These are phyloP conservation scores for Naganishia liquefaciens DNA, from an alignment of 1,284 basidiomycete genomes.

Conservation along the genomic window DNA sequence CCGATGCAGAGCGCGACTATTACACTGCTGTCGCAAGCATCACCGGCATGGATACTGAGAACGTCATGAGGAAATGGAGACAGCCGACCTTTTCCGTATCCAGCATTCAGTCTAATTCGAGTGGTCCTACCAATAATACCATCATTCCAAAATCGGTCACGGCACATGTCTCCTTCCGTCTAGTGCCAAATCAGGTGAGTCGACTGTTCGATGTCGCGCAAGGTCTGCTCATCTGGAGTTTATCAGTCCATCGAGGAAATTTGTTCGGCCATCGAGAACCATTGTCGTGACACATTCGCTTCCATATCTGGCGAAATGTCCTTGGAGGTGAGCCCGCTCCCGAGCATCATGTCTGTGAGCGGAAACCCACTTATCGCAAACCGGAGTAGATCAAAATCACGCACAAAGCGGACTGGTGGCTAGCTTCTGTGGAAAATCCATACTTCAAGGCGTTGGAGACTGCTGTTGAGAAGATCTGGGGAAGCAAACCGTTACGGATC, in stretches of 20 bases:
- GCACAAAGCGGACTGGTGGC: constrained; percentile 93
- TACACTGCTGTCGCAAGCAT: constrained; percentile 67
- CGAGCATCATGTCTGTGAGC: no score
- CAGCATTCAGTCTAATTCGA: constrained; percentile 45
- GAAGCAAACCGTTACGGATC: constrained; percentile 76
- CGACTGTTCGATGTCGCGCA: not conserved
- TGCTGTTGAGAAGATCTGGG: constrained; percentile 83
- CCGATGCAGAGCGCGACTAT: constrained; percentile 65
- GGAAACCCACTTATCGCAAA: no score
- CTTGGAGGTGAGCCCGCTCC: constrained; percentile 23
- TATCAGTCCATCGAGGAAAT: constrained; percentile 70
- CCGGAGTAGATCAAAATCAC: constrained; percentile 67
- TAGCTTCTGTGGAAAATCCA: constrained; percentile 75
- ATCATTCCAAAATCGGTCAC: constrained; percentile 80
- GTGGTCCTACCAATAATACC: constrained; percentile 57
- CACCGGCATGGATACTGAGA: constrained; percentile 66
- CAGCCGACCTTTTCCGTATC: constrained; percentile 51
- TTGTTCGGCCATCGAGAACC: constrained; percentile 62
- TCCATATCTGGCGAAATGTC: constrained; percentile 63
- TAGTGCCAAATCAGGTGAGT: constrained; percentile 77
- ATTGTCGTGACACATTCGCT: constrained; percentile 66
- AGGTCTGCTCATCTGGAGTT: not conserved
- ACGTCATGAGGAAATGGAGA: constrained; percentile 74
- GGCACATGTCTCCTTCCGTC: constrained; percentile 79
- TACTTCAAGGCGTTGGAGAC: constrained; percentile 82